phyloP scores from a whole-genome alignment of 2,329 filamentous ascomycete genomes.

The Aureobasidium subglaciale region DNA sequence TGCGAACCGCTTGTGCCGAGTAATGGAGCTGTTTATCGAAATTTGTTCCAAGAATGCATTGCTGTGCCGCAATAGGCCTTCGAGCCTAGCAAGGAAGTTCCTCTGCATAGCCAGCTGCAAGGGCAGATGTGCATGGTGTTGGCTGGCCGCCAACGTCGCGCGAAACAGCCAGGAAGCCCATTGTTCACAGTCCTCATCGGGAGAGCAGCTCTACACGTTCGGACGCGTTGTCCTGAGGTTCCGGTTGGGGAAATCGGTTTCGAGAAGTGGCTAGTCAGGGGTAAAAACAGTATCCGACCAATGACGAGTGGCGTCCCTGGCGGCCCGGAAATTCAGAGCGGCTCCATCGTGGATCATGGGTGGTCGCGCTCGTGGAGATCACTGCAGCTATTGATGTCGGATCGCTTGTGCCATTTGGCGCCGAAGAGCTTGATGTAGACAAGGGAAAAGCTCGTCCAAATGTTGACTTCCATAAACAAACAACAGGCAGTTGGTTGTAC shows the following conservation, averaged over 20 bases:
- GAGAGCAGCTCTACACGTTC: not conserved
- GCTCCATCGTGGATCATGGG: conserved; percentile 1
- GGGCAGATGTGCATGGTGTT: not conserved
- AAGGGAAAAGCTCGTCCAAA: not conserved
- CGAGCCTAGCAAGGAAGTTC: not conserved
- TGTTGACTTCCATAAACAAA: not conserved
- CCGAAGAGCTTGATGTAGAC: not conserved
- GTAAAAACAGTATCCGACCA: not conserved
- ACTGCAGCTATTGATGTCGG: not conserved
- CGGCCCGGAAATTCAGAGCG: conserved; percentile 11
- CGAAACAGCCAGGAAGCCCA: not conserved
- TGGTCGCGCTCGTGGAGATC: not conserved
- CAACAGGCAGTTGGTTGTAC: not conserved
- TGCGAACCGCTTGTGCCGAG: conserved; percentile 3
- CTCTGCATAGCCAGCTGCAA: conserved; percentile 1
- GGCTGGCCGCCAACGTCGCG: not conserved
- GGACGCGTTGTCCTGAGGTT: not conserved
- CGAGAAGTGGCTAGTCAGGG: conserved; percentile 6
- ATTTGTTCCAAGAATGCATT: conserved; percentile 1
- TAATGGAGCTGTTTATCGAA: not conserved
- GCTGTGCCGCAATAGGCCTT: not conserved
- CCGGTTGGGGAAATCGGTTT: not conserved
- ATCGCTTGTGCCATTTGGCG: conserved; percentile 10
- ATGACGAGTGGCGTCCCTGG: conserved; percentile 7
- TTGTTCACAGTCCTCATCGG: not conserved